These are phyloP conservation scores for Apophysomyces sp. DNA, from an alignment of 371 early-diverging fungal genomes.

Conservation along the genomic window DNA sequence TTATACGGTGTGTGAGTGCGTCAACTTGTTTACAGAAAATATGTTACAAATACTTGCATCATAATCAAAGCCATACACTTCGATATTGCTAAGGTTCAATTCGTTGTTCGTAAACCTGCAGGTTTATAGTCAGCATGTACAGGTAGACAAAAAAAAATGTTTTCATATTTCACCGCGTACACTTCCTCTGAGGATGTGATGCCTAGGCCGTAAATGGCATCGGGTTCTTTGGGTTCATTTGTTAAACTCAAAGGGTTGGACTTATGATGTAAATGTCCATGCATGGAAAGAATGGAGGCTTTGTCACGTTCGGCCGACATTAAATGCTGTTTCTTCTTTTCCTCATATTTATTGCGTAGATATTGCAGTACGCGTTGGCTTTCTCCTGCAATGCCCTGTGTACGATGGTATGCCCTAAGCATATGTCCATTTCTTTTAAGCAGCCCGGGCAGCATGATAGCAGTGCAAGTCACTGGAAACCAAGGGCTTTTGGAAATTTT, in stretches of 20 bases:
- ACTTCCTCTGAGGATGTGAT: constrained; percentile 20
- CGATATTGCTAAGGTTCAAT: constrained; percentile 35
- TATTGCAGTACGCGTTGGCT: not conserved
- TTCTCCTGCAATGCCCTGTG: not conserved
- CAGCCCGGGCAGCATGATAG: not conserved
- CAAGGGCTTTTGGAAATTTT: too few relatives aligned
- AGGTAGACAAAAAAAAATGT: not conserved
- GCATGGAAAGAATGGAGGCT: constrained; percentile 23
- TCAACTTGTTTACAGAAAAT: not conserved
- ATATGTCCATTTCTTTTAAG: not conserved
- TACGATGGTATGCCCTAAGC: not conserved
- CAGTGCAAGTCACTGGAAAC: too few relatives aligned
- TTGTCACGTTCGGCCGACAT: constrained; percentile 21
- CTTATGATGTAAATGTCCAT: not conserved
- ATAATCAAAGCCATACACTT: constrained; percentile 54
- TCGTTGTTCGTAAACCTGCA: constrained; percentile 51
- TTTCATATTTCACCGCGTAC: constrained; percentile 3
- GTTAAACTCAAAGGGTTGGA: not conserved
- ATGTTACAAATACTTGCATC: constrained; percentile 27
- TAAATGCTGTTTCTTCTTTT: constrained; percentile 25
- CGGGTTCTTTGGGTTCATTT: not conserved
- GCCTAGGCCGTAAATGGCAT: constrained; percentile 18
- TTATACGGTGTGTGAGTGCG: not conserved
- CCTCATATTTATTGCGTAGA: constrained; percentile 17
- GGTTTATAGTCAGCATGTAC: not conserved